Base-by-base conservation (phyloP, 2,329 filamentous ascomycete genomes). In the Nemania sp. region DNA sequence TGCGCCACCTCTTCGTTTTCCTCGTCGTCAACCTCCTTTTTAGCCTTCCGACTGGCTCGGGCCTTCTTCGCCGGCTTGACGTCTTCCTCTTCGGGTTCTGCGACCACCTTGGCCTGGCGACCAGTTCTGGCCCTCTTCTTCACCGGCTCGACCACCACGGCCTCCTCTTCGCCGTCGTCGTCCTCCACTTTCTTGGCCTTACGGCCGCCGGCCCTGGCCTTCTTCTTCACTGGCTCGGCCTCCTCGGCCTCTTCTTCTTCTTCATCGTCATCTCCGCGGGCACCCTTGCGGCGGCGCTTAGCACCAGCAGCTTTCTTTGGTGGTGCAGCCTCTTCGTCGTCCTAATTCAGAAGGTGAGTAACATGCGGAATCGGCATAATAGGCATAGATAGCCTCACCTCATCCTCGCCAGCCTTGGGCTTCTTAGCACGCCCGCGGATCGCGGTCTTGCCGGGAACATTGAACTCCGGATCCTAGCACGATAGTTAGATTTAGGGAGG, bases 391-490 rank as follows among this genome's bases (percentile, higher is more conserved):
- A 46, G 39, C 54, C 65, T 64, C 7, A 71, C 71, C 49, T 76
- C 73, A 6, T 77, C 73, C 6, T 77, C 73, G 7, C 70, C 70
- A 29, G 73, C 72, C 40, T 75, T 75, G 52, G 71, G 66, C 57
- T 74, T 76, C 65, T 72, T 74, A 34, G 72, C 70, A 39, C 72
- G 73, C 18, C 78, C 73, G 59, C 85, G 86, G 71, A 90, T 90
- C 21, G 89, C 88, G 60, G 78, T 82, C 68, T 82, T 79, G 15
- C 90, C 90, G 3, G 85, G 87, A 18, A 83, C 81, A 72, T 95
- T 96, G 77, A 86, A 84, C 71, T 90, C 89, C 3, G 85, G 79
- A 66, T 96, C 91, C 90, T 95, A 21, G 11, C 20, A 20, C 3
- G 5, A n/a, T n/a, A n/a, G n/a, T n/a, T n/a, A 47, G 21, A 10